These are phyloP conservation scores for Xylaria polymorpha DNA, from an alignment of 2,329 filamentous ascomycete genomes.

Conservation along the genomic window DNA sequence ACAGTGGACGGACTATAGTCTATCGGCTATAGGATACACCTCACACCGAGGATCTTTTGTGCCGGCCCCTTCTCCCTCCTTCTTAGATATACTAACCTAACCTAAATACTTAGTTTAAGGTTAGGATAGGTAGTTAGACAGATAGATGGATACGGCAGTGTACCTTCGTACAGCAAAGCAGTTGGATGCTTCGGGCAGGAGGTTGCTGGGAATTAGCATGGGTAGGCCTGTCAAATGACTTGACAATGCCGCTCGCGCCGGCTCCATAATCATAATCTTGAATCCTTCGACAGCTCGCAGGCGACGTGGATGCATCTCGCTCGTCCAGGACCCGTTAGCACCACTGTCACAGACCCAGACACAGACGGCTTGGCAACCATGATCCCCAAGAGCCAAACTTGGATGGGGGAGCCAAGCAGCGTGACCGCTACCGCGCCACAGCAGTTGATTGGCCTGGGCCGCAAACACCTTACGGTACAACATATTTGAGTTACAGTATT, in stretches of 20 bases:
- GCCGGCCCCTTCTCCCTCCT: not conserved
- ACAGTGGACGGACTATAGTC: not conserved
- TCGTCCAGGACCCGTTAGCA: constrained; percentile 18
- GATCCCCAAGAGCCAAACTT: constrained; percentile 5
- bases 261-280: constrained; percentile 23
- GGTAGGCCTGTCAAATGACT: constrained; percentile 26
- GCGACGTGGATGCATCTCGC: not conserved
- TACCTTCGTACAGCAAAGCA: not conserved
- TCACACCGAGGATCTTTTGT: not conserved
- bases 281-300: constrained; percentile 28
- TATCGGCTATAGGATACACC: not conserved
- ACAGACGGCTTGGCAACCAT: constrained; percentile 29
- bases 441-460: constrained; percentile 16
- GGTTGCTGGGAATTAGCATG: constrained; percentile 14
- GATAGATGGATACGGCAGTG: not conserved
- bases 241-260: constrained; percentile 22
- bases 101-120: no score
- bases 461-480: constrained; percentile 13
- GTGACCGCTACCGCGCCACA: constrained; percentile 4
- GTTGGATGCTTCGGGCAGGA: constrained; percentile 25
- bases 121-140: no score
- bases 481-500: constrained; percentile 26
- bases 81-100: no score
- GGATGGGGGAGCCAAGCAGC: constrained; percentile 11
- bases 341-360: constrained; percentile 4